These are phyloP conservation scores for Rhizoctonia solani DNA, from an alignment of 1,284 basidiomycete species.

Conservation along the genomic window DNA sequence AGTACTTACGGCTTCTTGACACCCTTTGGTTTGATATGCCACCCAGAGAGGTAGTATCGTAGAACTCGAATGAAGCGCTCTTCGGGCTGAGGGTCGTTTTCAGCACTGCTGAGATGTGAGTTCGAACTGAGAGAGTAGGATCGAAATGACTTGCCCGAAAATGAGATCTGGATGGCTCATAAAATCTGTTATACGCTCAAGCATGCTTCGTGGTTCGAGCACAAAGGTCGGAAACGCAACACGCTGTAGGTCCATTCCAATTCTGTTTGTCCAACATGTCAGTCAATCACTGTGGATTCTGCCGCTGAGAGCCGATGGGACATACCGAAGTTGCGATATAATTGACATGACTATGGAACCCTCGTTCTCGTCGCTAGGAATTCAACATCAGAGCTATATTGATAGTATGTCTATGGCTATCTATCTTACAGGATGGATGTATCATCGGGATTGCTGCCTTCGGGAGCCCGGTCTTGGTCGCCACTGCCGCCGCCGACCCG, in stretches of 20 bases:
- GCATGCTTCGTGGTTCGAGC: slow-evolving; percentile 89
- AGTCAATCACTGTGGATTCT: not conserved
- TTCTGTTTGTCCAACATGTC: slow-evolving; percentile 50
- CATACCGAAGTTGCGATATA: slow-evolving; percentile 82
- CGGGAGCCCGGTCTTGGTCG: slow-evolving; percentile 61
- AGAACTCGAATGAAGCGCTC: slow-evolving; percentile 91
- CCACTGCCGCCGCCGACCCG: slow-evolving; percentile 58
- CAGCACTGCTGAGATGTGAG: slow-evolving; percentile 60
- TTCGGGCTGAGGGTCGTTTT: slow-evolving; percentile 76
- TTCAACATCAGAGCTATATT: slow-evolving; percentile 37
- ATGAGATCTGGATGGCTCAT: slow-evolving; percentile 98
- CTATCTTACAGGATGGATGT: slow-evolving; percentile 71
- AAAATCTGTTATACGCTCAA: slow-evolving; percentile 97
- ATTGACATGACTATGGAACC: slow-evolving; percentile 78
- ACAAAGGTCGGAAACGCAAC: slow-evolving; percentile 90
- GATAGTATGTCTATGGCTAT: slow-evolving; percentile 36
- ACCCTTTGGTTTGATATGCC: slow-evolving; percentile 99
- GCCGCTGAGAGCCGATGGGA: not conserved
- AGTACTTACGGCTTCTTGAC: slow-evolving; percentile 94
- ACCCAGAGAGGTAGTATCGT: slow-evolving; percentile 96
- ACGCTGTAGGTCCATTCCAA: slow-evolving; percentile 84
- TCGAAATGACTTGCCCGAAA: slow-evolving; percentile 74
- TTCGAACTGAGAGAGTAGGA: slow-evolving; percentile 21
- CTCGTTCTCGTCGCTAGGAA: slow-evolving; percentile 70
- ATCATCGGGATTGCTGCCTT: slow-evolving; percentile 80